phyloP scores from a whole-genome alignment of 148 eudicot genomes.

The Selenicereus undatus region DNA sequence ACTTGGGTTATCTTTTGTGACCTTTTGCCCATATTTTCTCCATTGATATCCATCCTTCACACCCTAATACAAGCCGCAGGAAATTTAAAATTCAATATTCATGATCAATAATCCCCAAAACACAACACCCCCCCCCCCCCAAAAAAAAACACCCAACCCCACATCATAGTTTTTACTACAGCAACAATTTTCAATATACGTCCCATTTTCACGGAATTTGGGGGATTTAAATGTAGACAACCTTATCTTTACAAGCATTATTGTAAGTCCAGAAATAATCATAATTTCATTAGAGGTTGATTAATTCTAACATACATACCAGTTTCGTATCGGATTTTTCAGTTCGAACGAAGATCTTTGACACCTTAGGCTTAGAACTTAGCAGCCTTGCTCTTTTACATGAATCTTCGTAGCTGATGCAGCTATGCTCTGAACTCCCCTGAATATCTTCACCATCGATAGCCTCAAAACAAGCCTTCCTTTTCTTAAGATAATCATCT shows the following conservation, averaged over 20 bases:
- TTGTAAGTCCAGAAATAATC: neutral
- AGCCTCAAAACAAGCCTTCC: constrained; percentile 12
- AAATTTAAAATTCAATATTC: no score
- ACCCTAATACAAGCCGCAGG: constrained; percentile 5
- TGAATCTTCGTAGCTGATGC: constrained; percentile 25
- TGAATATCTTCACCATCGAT: constrained; percentile 6
- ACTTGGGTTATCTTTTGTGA: constrained; percentile 45
- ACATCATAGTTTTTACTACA: no score
- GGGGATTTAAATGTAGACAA: no score
- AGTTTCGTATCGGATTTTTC: constrained; percentile 25
- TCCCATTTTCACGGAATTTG: no score
- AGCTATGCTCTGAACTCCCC: constrained; percentile 26
- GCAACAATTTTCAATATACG: no score
- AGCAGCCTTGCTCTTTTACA: constrained; percentile 20
- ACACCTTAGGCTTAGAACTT: constrained; percentile 23
- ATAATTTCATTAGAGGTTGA: neutral
- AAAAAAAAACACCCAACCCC: no score
- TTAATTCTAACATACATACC: constrained; percentile 21
- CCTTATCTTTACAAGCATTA: no score
- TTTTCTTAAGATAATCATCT: constrained; percentile 18
- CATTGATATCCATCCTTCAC: constrained; percentile 52
- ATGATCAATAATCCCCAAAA: no score
- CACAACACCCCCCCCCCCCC: no score
- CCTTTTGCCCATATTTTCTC: constrained; percentile 50
- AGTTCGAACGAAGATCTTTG: constrained; percentile 22